Percentiles rank a stretch among this genome's conserved stretches.
These are phyloP conservation scores for Suillus sp. DNA, from an alignment of 768 basidiomycete genomes.

Conservation along the genomic window DNA sequence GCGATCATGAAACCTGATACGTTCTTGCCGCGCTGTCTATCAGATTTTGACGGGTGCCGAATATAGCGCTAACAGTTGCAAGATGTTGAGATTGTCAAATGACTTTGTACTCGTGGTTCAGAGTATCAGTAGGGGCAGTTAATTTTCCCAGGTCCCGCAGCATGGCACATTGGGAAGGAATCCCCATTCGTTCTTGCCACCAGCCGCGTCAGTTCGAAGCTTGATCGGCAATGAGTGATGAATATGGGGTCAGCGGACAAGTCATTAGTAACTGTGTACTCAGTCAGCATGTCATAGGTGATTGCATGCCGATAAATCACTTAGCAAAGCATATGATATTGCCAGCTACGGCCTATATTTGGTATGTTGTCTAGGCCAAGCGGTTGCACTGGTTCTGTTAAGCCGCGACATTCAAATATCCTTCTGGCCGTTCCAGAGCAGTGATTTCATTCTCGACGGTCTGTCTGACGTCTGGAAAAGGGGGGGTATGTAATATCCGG, in stretches of 20 bases:
- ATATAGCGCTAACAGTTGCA: neutral
- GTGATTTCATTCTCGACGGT: neutral
- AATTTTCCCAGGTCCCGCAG: neutral
- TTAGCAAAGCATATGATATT: neutral
- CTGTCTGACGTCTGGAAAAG: neutral
- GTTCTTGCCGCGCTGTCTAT: neutral
- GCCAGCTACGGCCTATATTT: neutral
- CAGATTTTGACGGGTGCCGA: neutral
- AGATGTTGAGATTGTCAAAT: neutral
- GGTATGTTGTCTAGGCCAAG: neutral
- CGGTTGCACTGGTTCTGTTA: neutral
- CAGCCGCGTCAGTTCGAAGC: neutral
- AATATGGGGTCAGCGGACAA: neutral
- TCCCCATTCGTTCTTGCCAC: neutral
- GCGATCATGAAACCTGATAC: neutral
- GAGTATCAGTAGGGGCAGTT: neutral
- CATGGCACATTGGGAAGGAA: neutral
- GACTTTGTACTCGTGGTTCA: neutral
- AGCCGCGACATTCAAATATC: neutral
- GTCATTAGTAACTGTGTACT: neutral
- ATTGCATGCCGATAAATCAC: neutral
- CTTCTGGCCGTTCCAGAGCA: neutral
- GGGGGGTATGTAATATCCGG: neutral
- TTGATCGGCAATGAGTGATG: neutral
- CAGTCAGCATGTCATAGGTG: neutral